Percentiles rank a stretch among this genome's conserved stretches.
Conservation (phyloP, 495 filamentous ascomycete genomes). For the Lepraria neglecta region DNA sequence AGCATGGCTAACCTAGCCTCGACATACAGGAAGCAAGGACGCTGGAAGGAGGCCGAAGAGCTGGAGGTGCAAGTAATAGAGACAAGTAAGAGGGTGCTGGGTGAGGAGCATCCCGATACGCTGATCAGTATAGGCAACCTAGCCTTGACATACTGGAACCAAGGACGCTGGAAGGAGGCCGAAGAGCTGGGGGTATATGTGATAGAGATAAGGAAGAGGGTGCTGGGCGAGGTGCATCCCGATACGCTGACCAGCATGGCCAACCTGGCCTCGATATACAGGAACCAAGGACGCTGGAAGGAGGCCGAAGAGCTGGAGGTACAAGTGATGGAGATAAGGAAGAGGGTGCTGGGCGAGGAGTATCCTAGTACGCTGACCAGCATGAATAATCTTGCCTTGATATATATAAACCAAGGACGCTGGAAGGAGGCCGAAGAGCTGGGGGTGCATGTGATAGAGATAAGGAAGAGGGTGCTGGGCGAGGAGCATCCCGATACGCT, state of each 20-base stretch:
- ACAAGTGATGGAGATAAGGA: background rate
- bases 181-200: background rate
- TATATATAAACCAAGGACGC: too few relatives aligned
- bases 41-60: too few relatives aligned
- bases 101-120: background rate
- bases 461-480: too few relatives aligned
- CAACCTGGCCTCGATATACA: conserved; percentile 26
- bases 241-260: conserved; percentile 20
- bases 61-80: too few relatives aligned
- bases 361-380: conserved; percentile 7
- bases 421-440: too few relatives aligned
- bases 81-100: too few relatives aligned
- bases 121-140: background rate
- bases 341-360: background rate
- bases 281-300: background rate
- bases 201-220: conserved; percentile 18
- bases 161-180: background rate
- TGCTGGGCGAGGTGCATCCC: background rate
- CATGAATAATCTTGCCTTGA: background rate
- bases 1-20: too few relatives aligned
- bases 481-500: too few relatives aligned
- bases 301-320: conserved; percentile 9
- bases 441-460: too few relatives aligned
- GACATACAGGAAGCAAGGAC: too few relatives aligned
- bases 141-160: background rate